Evolutionary conservation across 202 grass and related monocot genomes (phyloP), one percentile per base, ranked within the genome.

Genomic region (Sporobolus alterniflorus): DNA sequence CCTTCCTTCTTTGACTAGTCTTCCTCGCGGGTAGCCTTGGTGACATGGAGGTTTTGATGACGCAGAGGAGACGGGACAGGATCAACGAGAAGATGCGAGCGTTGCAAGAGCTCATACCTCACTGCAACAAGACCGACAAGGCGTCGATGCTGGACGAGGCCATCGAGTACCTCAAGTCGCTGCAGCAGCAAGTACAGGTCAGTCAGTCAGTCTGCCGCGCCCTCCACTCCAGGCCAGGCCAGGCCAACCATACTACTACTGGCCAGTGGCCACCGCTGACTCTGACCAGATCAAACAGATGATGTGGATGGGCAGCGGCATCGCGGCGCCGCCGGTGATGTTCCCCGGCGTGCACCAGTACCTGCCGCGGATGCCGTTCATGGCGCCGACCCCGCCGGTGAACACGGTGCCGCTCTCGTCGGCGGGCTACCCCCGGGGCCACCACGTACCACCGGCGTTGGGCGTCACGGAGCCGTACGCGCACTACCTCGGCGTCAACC

Each of bases 111-210:
- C 91, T 99, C 71, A 99, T 99, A 84, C 96, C 96, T 68, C 85
- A 99, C 92, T 96, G 96, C 59, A 99, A 99, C 88, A 99, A 96
- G 96, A 92, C 88, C 3, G 96, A 99, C 81, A 99, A 99, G 89
- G 93, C 96, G 78, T 99, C 96, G 3, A 99, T 99, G 96, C 88
- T 99, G 47, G 96, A 96, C 75, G 96, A 99, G 88, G 96, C 96
- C 16, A 99, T 99, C 70, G 93, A 91, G 77, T 99, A 99, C 89
- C 78, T 99, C 65, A 99, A 99, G 64, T 78, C 93, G 25, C 93
- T 99, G 79, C 93, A 99, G 76, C 82, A 96, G 75, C 96, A 99
- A 71, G 77, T 99, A 78, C 93, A 97, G 94, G 94, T 96, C 60
- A 74, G 76, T 67, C 7, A 91, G 94, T 96, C 60, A 74, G 76